phyloP scores from a whole-genome alignment of 768 basidiomycete species.

The Collybia mongolica region DNA sequence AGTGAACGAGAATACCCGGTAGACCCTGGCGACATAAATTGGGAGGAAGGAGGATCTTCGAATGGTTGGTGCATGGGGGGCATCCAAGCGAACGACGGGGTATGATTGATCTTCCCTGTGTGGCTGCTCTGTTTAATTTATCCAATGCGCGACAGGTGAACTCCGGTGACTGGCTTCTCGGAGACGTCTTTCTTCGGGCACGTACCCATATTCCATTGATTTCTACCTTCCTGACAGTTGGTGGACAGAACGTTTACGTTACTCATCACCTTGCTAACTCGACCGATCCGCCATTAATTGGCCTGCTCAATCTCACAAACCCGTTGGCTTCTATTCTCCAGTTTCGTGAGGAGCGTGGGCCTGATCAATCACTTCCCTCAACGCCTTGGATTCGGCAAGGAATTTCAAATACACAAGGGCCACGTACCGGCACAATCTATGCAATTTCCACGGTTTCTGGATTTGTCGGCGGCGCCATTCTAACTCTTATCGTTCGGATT shows the following conservation, averaged over 20 bases:
- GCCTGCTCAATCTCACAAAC: conserved; percentile 45
- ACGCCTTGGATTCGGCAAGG: conserved; percentile 5
- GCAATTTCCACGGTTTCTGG: conserved; percentile 10
- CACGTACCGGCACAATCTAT: conserved; percentile 5
- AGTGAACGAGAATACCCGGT: conserved; percentile 30
- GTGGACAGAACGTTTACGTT: conserved; percentile 50
- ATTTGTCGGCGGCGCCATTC: conserved; percentile 7
- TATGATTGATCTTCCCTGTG: conserved; percentile 18
- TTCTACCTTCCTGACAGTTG: conserved; percentile 5
- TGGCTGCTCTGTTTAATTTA: neutral
- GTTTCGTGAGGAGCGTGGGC: conserved; percentile 41
- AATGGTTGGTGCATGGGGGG: conserved; percentile 58
- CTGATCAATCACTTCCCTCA: conserved; percentile 23
- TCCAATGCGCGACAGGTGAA: conserved; percentile 18
- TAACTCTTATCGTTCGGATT: conserved; percentile 6
- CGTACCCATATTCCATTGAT: conserved; percentile 14
- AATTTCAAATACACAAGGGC: neutral
- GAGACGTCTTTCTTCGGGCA: conserved; percentile 57
- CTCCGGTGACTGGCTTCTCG: conserved; percentile 61
- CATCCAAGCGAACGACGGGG: conserved; percentile 51
- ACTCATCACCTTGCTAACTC: conserved; percentile 43
- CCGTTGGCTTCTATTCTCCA: conserved; percentile 28
- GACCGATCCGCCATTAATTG: conserved; percentile 39
- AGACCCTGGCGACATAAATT: conserved; percentile 52
- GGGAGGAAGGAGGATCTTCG: conserved; percentile 37